Evolutionary conservation across 768 basidiomycete species (phyloP).

Genomic region (Suillus fuscotomentosus): DNA sequence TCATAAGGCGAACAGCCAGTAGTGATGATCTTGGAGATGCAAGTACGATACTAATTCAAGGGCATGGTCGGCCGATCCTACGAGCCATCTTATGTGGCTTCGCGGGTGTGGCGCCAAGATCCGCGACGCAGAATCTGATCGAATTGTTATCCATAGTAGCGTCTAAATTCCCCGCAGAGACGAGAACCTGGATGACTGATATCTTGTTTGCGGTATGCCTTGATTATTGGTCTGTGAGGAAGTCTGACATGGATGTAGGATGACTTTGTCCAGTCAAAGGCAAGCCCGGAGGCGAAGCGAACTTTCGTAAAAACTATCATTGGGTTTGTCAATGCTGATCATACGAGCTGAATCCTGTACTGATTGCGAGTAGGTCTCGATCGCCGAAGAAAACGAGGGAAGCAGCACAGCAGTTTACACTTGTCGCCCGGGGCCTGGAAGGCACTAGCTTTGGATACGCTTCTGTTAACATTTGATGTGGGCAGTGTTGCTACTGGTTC

Average conservation of each 20-base stretch:
- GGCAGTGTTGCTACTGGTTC: neutral
- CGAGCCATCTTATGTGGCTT: conserved; percentile 76
- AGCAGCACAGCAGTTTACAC: conserved; percentile 83
- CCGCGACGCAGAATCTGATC: conserved; percentile 78
- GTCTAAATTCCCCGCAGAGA: conserved; percentile 51
- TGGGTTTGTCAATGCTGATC: conserved; percentile 43
- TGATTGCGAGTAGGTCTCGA: conserved; percentile 50
- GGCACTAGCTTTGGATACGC: conserved; percentile 87
- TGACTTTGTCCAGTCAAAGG: conserved; percentile 72
- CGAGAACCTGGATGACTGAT: conserved; percentile 69
- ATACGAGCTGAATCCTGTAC: neutral
- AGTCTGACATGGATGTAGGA: conserved; percentile 41
- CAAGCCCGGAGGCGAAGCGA: conserved; percentile 72
- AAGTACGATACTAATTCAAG: conserved; percentile 47
- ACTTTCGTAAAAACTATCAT: conserved; percentile 71
- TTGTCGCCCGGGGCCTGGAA: conserved; percentile 81
- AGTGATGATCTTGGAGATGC: conserved; percentile 60
- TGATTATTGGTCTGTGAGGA: conserved; percentile 6
- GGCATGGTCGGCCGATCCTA: conserved; percentile 67
- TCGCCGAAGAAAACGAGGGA: conserved; percentile 74
- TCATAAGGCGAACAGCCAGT: conserved; percentile 65
- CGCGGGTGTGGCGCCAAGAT: conserved; percentile 81
- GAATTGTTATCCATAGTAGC: conserved; percentile 74
- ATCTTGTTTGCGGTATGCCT: conserved; percentile 62
- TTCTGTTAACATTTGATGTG: conserved; percentile 50